Percentiles rank a stretch among this genome's conserved stretches.
Conservation (phyloP, 352 stramenopile genomes). For the Globisporangium orthogonon region DNA sequence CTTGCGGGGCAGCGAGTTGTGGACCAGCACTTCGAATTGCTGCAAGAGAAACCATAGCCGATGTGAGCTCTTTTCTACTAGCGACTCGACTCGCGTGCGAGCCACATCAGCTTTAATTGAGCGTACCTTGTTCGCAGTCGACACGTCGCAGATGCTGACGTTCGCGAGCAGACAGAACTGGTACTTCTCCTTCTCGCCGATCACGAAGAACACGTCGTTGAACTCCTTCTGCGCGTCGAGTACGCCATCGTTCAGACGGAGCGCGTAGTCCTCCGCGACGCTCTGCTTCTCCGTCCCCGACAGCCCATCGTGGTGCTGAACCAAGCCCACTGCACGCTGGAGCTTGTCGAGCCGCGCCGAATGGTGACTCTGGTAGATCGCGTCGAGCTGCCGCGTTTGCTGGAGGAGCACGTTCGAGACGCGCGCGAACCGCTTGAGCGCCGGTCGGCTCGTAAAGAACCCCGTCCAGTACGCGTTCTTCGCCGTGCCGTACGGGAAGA, state of each 20-base stretch:
- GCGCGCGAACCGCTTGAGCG: slow-evolving; percentile 91
- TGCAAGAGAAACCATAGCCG: slow-evolving; percentile 2
- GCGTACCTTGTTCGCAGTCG: slow-evolving; percentile 38
- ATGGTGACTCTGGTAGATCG: slow-evolving; percentile 60
- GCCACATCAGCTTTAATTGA: background rate
- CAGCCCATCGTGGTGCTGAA: slow-evolving; percentile 96
- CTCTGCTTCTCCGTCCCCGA: slow-evolving; percentile 94
- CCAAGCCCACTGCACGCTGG: slow-evolving; percentile 87
- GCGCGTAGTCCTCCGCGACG: slow-evolving; percentile 94
- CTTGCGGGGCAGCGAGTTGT: slow-evolving; percentile 59
- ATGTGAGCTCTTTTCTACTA: too few relatives aligned
- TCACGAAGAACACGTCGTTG: slow-evolving; percentile 71
- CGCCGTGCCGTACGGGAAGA: slow-evolving; percentile 94
- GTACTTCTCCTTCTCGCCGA: slow-evolving; percentile 59
- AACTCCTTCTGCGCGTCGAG: slow-evolving; percentile 53
- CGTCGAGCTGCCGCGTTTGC: slow-evolving; percentile 89
- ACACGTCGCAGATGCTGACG: slow-evolving; percentile 88
- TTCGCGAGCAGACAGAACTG: slow-evolving; percentile 81
- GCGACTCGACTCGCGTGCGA: too few relatives aligned
- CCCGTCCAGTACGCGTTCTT: slow-evolving; percentile 93
- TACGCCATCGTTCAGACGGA: slow-evolving; percentile 86
- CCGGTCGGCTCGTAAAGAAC: slow-evolving; percentile 93
- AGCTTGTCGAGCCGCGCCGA: slow-evolving; percentile 51
- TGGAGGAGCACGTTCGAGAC: slow-evolving; percentile 87
- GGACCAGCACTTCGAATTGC: slow-evolving; percentile 66